Base-by-base conservation (phyloP, 768 basidiomycete species). In the Tephrocybe sp. region DNA sequence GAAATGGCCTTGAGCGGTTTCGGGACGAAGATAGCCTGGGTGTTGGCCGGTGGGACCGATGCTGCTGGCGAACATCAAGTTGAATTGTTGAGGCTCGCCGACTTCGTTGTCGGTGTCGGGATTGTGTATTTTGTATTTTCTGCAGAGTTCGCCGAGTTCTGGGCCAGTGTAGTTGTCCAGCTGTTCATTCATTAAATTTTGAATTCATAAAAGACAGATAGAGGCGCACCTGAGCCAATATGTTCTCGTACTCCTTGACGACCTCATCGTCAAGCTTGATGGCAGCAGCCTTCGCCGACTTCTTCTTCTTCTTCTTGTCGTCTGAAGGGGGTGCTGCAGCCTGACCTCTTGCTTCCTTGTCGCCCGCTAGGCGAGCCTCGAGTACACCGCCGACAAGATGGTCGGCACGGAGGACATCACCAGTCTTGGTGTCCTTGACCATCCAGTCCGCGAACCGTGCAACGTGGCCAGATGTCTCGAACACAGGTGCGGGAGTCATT, bases 371-470 rank as follows among this genome's bases (percentile, higher is more conserved):
- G 18, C 94, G 76, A 4, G 91, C 91, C 69, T 95, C 88, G 38
- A 98, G 76, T 38, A 97, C 94, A 58, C 74, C 86, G 66, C 94
- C 93, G 54, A 97, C 93, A 15, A 98, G 80, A 69, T 97, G 97
- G 67, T 98, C 94, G 21, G 95, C 95, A 38, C 95, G 86, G 59
- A 97, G 83, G 41, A 98, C 94, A 61, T 98, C 94, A 38, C 94
- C 93, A n/a, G 89, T 94, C 73, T 91, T 84, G 21, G 75, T 73
- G 59, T 98, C 95, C 73, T 95, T 97, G 62, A 92, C 91, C 95
- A 97, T 98, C 95, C 94, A 99, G 64, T 99, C 97, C 4, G 95
- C 91, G 64, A 98, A 99, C 57, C 94, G 83, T 36, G 94, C 94
- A 53, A 98, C 95, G 71, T 98, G 97, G 23, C 97, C 94, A 27